phyloP scores from a whole-genome alignment of 345 rosid species.

The Clarkia xantiana region DNA sequence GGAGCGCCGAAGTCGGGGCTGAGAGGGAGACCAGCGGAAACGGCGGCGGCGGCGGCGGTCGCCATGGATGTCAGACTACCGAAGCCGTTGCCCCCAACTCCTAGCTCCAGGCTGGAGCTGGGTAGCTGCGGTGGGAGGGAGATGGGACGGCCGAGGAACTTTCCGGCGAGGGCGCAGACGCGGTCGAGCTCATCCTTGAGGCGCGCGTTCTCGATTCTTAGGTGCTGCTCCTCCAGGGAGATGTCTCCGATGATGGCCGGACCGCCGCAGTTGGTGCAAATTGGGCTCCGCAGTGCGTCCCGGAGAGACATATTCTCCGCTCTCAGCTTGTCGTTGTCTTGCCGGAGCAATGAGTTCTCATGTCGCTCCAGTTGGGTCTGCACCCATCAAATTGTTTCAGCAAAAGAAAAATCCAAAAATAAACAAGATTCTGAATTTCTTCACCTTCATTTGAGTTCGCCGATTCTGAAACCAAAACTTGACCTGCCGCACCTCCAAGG shows the following conservation, averaged over 20 bases:
- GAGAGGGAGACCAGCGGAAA: conserved; percentile 13
- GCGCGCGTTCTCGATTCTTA: conserved; percentile 71
- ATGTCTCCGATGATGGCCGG: conserved; percentile 69
- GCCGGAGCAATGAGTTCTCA: conserved; percentile 73
- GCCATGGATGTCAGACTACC: conserved; percentile 22
- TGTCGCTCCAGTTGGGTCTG: conserved; percentile 82
- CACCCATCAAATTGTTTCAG: background rate
- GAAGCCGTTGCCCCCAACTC: conserved; percentile 12
- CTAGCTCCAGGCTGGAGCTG: conserved; percentile 53
- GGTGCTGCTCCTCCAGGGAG: conserved; percentile 83
- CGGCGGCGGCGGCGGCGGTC: conserved; percentile 22
- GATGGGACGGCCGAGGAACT: conserved; percentile 45
- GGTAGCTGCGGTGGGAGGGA: conserved; percentile 38
- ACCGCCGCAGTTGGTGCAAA: conserved; percentile 81
- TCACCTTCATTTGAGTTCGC: conserved; percentile 91
- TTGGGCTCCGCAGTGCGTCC: conserved; percentile 82
- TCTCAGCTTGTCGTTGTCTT: conserved; percentile 82
- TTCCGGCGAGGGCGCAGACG: conserved; percentile 78
- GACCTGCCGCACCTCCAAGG: conserved; percentile 78
- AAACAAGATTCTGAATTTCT: background rate
- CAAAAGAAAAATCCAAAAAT: background rate
- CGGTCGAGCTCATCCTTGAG: conserved; percentile 80
- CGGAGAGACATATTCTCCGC: conserved; percentile 79
- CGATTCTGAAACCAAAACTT: conserved; percentile 98
- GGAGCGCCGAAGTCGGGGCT: conserved; percentile 13